These are phyloP conservation scores for Dendryphion nanum DNA, from an alignment of 2,329 filamentous ascomycete species.

Conservation along the genomic window DNA sequence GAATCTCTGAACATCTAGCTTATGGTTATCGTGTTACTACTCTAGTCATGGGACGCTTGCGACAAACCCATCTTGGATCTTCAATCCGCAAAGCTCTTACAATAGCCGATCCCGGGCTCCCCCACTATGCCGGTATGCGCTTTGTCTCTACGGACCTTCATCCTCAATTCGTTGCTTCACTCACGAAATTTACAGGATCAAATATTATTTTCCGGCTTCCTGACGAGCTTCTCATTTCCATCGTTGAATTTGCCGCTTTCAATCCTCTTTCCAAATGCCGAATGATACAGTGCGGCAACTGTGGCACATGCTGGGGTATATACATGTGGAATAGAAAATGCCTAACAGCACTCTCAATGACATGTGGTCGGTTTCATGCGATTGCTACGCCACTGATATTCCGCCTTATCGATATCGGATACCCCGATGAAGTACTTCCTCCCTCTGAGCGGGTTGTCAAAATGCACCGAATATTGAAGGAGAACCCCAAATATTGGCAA, in stretches of 20 bases:
- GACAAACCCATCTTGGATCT: too few relatives aligned
- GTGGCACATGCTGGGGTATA: too few relatives aligned
- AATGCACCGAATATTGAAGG: constrained; percentile 1
- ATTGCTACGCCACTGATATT: constrained; percentile 3
- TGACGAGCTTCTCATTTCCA: constrained; percentile 4
- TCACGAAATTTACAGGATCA: neutral
- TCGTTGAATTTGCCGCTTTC: constrained; percentile 4
- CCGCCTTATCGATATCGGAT: neutral
- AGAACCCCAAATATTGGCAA: constrained; percentile 2
- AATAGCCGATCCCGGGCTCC: too few relatives aligned
- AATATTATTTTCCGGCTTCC: constrained; percentile 4
- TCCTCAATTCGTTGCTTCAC: too few relatives aligned
- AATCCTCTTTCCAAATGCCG: too few relatives aligned
- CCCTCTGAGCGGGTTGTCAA: neutral
- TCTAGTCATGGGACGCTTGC: too few relatives aligned
- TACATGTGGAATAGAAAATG: constrained; percentile 3
- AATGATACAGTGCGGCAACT: too few relatives aligned
- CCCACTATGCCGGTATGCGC: too few relatives aligned
- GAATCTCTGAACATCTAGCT: too few relatives aligned
- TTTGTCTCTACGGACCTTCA: too few relatives aligned
- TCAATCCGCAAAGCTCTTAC: too few relatives aligned
- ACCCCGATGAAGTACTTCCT: neutral
- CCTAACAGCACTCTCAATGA: constrained; percentile 3
- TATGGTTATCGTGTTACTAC: too few relatives aligned
- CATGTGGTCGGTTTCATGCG: constrained; percentile 1